Base-by-base conservation (phyloP, 169 alveolate species). In the Plasmodium cynomolgi region DNA sequence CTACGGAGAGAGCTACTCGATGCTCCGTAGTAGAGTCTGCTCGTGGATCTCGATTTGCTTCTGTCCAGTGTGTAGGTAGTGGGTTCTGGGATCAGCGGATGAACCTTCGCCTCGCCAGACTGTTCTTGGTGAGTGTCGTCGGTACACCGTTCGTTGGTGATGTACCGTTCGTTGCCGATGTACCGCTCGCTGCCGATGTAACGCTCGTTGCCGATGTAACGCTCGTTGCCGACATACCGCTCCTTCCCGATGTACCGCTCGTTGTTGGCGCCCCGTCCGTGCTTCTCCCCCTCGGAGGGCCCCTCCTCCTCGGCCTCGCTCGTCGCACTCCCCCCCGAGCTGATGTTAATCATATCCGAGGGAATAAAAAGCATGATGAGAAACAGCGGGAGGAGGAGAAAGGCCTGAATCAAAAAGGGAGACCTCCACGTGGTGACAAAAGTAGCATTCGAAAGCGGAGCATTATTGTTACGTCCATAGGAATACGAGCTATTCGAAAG, bases 361-460 rank as follows among this genome's bases (percentile, higher is more conserved):
- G 94, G 94, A 17, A 90, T 80, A 17, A 90, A 90, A 80, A 90
- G 81, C 91, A 90, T 80, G 15, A 81, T 90, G 4, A 90, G 47
- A 33, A 90, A 90, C 13, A 90, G 26, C 3, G 94, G 94, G 44
- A 90, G 15, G 29, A 90, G 33, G 4, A 90, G 34, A 23, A 90
- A 90, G 0, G 94, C 90, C 23, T 90, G 94, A 11, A 90, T 90
- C 34, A 90, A 90, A 80, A 90, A 90, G 50, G 94, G 94, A 37
- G 94, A 90, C 39, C 94, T 90, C 94, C 94, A 90, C 7, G 90
- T 90, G 50, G 94, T 62, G 13, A 90, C 26, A 37, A 90, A 58
- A 15, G 82, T 26, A 29, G 47, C 73, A 39, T 58, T 80, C 41
- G 68, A 58, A 90, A 80, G 50, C 1, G 73, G 26, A 9, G 74